phyloP scores from a whole-genome alignment of 2,329 filamentous ascomycete genomes.

The Claviceps cyperi region DNA sequence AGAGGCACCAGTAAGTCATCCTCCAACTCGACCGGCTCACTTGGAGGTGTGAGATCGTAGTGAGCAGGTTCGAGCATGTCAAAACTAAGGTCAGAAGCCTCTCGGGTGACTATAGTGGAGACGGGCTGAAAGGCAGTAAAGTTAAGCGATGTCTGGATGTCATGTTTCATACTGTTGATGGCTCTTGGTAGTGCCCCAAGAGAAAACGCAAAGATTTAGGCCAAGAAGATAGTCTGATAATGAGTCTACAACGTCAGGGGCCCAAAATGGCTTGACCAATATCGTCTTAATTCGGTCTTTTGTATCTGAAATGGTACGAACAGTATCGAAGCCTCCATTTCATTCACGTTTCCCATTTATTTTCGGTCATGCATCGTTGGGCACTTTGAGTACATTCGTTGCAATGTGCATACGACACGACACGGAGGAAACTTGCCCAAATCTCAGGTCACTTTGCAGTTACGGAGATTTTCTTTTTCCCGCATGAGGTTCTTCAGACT shows the following conservation, averaged over 20 bases:
- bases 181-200: not conserved
- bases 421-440: not conserved
- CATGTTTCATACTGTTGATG: not conserved
- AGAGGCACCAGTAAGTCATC: slow-evolving; percentile 8
- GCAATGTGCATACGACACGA: not conserved
- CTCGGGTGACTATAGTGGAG: not conserved
- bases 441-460: not conserved
- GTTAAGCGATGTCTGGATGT: not conserved
- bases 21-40: slow-evolving; percentile 15
- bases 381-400: not conserved
- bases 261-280: not conserved
- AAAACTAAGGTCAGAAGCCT: not conserved
- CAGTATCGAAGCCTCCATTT: not conserved
- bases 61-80: slow-evolving; percentile 11
- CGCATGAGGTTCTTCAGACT: not conserved
- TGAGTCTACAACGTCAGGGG: not conserved
- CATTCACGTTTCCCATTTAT: not conserved
- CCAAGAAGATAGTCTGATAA: not conserved
- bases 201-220: not conserved
- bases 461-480: not conserved
- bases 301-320: not conserved
- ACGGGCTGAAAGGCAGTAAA: not conserved
- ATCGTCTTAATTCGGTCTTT: not conserved
- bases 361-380: not conserved
- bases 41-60: slow-evolving; percentile 21